A percentile compares a stretch with the other conserved stretches of the same genome.
Conservation (phyloP, 345 rosid genomes). For the Brassica carinata region DNA sequence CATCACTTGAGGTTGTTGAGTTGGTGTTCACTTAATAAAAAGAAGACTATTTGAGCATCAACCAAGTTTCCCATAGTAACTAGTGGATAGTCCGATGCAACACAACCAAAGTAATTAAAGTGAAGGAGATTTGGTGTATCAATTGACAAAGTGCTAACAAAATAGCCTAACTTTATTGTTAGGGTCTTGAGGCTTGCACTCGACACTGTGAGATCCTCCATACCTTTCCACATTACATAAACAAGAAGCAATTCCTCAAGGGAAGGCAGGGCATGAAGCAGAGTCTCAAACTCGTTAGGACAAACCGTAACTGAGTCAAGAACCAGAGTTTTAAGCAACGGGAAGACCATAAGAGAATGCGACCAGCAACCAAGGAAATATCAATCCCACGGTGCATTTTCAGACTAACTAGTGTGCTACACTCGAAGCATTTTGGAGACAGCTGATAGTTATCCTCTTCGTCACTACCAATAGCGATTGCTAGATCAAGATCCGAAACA, state of each 20-base stretch:
- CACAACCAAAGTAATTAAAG: fast-evolving
- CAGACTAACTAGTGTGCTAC: background rate
- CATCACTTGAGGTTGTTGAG: background rate
- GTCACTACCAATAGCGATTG: too few species aligned
- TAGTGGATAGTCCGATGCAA: background rate
- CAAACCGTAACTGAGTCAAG: background rate
- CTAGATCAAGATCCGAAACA: background rate
- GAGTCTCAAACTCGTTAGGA: background rate
- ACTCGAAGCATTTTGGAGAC: background rate
- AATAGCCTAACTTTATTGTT: fast-evolving
- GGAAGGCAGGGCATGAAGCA: background rate
- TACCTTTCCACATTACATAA: background rate
- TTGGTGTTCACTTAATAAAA: too few species aligned
- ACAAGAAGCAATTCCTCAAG: background rate
- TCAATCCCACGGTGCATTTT: background rate
- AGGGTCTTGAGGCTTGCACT: conserved; percentile 19
- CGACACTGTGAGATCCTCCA: background rate
- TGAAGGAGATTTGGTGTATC: conserved; percentile 14
- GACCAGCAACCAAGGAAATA: background rate
- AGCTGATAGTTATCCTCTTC: background rate
- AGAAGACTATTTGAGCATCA: background rate
- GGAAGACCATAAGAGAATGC: background rate
- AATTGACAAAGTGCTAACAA: background rate
- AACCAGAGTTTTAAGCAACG: background rate
- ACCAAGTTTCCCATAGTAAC: background rate